Evolutionary conservation across 345 rosid species (phyloP).

Genomic region (Citrus glauca): DNA sequence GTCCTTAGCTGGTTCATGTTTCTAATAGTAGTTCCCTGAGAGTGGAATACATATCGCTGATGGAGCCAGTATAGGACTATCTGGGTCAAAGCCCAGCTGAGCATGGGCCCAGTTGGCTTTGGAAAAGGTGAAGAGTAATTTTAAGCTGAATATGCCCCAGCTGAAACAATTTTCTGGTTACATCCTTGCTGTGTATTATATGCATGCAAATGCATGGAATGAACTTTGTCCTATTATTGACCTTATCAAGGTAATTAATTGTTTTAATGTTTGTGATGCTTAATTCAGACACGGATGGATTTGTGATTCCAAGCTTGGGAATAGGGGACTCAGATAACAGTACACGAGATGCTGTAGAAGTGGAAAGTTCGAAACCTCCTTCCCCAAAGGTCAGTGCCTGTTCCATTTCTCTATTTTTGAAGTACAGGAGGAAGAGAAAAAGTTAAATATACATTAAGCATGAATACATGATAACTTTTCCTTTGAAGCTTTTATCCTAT

Average conservation of each 20-base stretch:
- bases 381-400: constrained; percentile 50
- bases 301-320: constrained; percentile 94
- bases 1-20: not conserved
- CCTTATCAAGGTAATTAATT: not conserved
- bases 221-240: not conserved
- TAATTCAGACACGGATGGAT: constrained; percentile 80
- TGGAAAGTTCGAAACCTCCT: constrained; percentile 45
- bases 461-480: not conserved
- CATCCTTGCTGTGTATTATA: no score
- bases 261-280: constrained; percentile 1
- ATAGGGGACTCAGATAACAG: constrained; percentile 35
- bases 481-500: not conserved
- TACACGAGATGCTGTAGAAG: constrained; percentile 33
- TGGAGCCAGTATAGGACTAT: no score
- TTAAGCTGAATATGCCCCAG: no score
- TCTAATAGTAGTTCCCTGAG: not conserved
- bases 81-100: no score
- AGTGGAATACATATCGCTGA: not conserved
- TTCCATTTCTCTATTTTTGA: not conserved
- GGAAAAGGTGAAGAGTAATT: no score
- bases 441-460: no score
- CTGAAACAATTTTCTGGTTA: no score
- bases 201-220: not conserved
- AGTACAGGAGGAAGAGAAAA: not conserved
- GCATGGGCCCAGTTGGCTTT: no score